Conservation (phyloP, 495 filamentous ascomycete species). For the Xanthoparmelia taractica region DNA sequence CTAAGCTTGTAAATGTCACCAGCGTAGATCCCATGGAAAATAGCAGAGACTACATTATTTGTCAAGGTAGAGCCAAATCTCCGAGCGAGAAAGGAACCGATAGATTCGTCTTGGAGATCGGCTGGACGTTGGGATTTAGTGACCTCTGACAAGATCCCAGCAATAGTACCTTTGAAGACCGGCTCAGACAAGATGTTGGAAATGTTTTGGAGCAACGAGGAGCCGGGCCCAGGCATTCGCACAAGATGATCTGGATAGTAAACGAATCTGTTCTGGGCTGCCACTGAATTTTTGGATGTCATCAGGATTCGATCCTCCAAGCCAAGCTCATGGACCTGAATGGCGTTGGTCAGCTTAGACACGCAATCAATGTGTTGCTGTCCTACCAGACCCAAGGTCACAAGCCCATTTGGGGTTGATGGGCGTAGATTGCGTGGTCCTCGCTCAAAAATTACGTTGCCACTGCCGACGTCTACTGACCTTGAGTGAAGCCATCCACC, state of each 20-base stretch:
- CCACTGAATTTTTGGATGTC: constrained; percentile 41
- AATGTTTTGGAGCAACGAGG: constrained; percentile 24
- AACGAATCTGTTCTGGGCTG: constrained; percentile 63
- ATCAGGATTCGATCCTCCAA: constrained; percentile 57
- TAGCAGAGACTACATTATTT: constrained; percentile 68
- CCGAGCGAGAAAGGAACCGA: constrained; percentile 59
- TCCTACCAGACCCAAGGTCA: constrained; percentile 51
- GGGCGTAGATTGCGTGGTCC: constrained; percentile 75
- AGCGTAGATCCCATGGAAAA: constrained; percentile 91
- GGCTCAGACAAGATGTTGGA: constrained; percentile 51
- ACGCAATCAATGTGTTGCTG: neutral
- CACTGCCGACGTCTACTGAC: constrained; percentile 49
- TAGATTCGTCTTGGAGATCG: constrained; percentile 54
- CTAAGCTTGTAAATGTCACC: constrained; percentile 81
- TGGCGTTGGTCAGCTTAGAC: constrained; percentile 6
- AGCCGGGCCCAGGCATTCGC: constrained; percentile 47
- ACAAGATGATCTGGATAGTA: constrained; percentile 91
- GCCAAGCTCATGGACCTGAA: constrained; percentile 55
- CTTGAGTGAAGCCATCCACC: constrained; percentile 84
- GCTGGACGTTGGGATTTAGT: constrained; percentile 26
- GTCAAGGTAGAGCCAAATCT: constrained; percentile 50
- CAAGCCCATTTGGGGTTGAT: constrained; percentile 37
- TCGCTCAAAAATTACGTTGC: constrained; percentile 67
- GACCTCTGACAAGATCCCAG: constrained; percentile 37
- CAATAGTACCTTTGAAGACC: constrained; percentile 47